Evolutionary conservation across 2,329 filamentous ascomycete genomes (phyloP).

Genomic region (Gyromitra esculenta): DNA sequence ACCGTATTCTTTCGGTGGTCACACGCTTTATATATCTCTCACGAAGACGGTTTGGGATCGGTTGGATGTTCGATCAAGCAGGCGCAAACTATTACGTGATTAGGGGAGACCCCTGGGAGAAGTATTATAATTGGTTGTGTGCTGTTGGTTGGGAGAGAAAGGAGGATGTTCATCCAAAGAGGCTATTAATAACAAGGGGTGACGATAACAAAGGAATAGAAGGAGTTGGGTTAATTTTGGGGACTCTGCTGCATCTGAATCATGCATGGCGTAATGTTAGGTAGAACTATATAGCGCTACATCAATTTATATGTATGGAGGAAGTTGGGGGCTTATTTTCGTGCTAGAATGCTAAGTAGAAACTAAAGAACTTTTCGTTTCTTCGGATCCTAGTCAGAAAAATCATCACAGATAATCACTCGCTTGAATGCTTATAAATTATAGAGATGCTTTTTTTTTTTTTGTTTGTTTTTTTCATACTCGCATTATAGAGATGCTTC

Average conservation of each 20-base stretch:
- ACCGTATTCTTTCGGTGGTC: background rate
- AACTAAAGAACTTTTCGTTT: background rate
- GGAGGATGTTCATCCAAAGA: background rate
- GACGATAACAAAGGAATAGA: background rate
- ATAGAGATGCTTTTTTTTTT: too few relatives aligned
- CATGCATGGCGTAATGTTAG: conserved; percentile 28
- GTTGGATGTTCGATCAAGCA: conserved; percentile 5
- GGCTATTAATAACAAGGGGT: background rate
- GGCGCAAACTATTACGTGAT: background rate
- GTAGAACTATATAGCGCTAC: background rate
- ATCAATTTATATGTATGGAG: too few relatives aligned
- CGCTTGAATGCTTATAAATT: background rate
- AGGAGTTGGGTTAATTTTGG: conserved; percentile 1
- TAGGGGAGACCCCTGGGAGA: background rate
- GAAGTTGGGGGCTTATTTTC: too few relatives aligned
- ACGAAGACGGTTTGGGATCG: conserved; percentile 13
- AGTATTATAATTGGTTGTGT: conserved; percentile 11
- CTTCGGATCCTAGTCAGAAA: background rate
- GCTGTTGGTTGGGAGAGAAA: conserved; percentile 15
- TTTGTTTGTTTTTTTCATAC: too few relatives aligned
- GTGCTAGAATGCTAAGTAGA: background rate
- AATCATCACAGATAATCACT: background rate
- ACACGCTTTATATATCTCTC: conserved; percentile 15
- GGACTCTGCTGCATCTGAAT: conserved; percentile 13
- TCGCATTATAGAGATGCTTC: too few relatives aligned